Evolutionary conservation across 2,329 filamentous ascomycete genomes (phyloP).

Genomic region (Penicillium polonicum): DNA sequence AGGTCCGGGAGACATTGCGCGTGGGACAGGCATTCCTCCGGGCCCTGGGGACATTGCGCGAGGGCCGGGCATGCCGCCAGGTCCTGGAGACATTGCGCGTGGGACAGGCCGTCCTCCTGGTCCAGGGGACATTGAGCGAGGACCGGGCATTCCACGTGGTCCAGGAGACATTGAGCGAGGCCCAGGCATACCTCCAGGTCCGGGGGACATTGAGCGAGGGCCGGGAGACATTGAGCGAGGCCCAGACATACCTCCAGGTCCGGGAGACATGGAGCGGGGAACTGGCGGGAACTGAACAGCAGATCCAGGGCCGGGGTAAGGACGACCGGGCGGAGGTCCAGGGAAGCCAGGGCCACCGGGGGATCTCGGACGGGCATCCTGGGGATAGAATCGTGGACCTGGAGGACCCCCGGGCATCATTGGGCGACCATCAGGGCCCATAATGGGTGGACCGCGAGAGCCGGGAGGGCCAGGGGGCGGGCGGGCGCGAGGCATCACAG

Average conservation of each 20-base stretch:
- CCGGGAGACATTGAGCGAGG: slow-evolving; percentile 34
- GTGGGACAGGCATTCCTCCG: slow-evolving; percentile 34
- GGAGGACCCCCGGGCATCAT: slow-evolving; percentile 30
- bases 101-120: slow-evolving; percentile 35
- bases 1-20: slow-evolving; percentile 36
- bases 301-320: slow-evolving; percentile 27
- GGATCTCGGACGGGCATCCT: slow-evolving; percentile 45
- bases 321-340: slow-evolving; percentile 28
- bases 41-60: slow-evolving; percentile 32
- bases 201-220: slow-evolving; percentile 32
- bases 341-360: slow-evolving; percentile 38
- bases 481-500: slow-evolving; percentile 76
- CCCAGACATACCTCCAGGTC: slow-evolving; percentile 27
- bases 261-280: slow-evolving; percentile 38
- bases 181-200: slow-evolving; percentile 34
- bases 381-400: slow-evolving; percentile 35
- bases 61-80: slow-evolving; percentile 25
- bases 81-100: slow-evolving; percentile 35
- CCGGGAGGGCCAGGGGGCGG: slow-evolving; percentile 37
- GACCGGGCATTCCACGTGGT: slow-evolving; percentile 20
- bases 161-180: slow-evolving; percentile 32
- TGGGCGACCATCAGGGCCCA: slow-evolving; percentile 36
- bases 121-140: slow-evolving; percentile 32
- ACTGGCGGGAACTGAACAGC: slow-evolving; percentile 39
- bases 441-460: slow-evolving; percentile 34